These are phyloP conservation scores for Houttuynia cordata DNA, from an alignment of 164 flowering plant species.

Conservation along the genomic window DNA sequence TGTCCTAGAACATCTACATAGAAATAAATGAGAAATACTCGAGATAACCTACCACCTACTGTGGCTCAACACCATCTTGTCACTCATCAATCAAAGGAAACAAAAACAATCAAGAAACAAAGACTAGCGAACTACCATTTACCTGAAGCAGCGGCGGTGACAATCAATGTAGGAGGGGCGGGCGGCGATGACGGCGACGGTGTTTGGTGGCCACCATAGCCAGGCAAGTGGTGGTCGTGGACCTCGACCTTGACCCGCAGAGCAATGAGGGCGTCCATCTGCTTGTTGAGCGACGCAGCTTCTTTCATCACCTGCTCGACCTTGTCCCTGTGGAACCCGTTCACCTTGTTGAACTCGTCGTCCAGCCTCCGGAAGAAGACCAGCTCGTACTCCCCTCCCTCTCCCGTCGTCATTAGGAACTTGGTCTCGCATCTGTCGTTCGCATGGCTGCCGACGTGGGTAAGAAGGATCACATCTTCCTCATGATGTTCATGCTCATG, in stretches of 20 bases:
- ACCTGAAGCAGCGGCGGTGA: neutral
- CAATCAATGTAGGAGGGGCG: neutral
- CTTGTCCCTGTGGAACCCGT: conserved; percentile 37
- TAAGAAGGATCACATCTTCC: conserved; percentile 18
- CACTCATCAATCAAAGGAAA: too few species aligned
- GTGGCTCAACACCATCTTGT: too few species aligned
- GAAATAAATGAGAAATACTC: too few species aligned
- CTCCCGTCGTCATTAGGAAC: conserved; percentile 38
- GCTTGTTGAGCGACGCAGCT: conserved; percentile 48
- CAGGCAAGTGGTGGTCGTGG: too few species aligned
- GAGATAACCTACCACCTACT: too few species aligned
- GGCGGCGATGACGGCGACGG: neutral
- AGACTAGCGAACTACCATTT: too few species aligned
- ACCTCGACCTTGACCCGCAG: conserved; percentile 52
- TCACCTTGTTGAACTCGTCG: conserved; percentile 61
- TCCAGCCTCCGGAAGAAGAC: conserved; percentile 52
- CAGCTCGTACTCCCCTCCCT: conserved; percentile 48
- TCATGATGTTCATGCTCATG: too few species aligned
- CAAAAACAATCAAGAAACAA: too few species aligned
- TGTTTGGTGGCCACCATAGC: neutral
- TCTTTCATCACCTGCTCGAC: conserved; percentile 42
- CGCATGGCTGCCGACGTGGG: neutral
- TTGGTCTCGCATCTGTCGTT: conserved; percentile 25
- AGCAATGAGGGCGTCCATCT: conserved; percentile 70
- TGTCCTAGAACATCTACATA: too few species aligned